Percentiles rank a stretch among this genome's conserved stretches.
phyloP scores from a whole-genome alignment of 768 basidiomycete genomes.

The Russula compacta region DNA sequence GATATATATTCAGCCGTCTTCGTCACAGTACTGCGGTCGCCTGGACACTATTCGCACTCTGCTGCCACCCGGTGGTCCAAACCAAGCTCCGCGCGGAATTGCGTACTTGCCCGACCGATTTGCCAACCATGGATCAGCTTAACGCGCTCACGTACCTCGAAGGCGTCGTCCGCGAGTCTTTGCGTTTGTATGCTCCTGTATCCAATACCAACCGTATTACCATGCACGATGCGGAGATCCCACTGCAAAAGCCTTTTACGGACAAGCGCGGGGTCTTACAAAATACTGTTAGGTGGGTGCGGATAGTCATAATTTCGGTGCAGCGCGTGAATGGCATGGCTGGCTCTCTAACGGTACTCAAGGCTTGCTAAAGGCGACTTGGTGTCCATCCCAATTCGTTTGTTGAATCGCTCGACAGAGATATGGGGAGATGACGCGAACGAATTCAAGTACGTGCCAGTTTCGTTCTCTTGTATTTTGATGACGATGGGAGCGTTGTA shows the following conservation, averaged over 20 bases:
- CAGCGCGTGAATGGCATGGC: not conserved
- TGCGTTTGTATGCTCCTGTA: conserved; percentile 25
- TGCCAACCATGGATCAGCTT: conserved; percentile 26
- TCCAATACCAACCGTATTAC: conserved; percentile 22
- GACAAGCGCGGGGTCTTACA: conserved; percentile 16
- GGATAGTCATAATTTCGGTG: not conserved
- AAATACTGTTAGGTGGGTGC: conserved; percentile 12
- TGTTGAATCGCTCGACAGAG: conserved; percentile 18
- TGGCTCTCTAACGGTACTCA: not conserved
- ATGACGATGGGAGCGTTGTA: not conserved
- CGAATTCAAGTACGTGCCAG: conserved; percentile 21
- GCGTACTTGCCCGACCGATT: conserved; percentile 19
- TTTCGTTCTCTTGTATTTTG: not conserved
- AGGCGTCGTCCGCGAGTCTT: conserved; percentile 25
- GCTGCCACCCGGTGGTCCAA: conserved; percentile 27
- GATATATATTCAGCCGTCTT: not conserved
- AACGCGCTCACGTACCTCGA: conserved; percentile 28
- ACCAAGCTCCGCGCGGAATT: conserved; percentile 29
- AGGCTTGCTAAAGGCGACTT: conserved; percentile 17
- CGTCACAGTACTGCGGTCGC: conserved; percentile 24
- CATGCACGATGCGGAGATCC: conserved; percentile 25
- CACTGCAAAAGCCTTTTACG: conserved; percentile 22
- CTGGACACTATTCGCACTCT: conserved; percentile 30
- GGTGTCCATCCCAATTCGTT: conserved; percentile 22
- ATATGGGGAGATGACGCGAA: conserved; percentile 26